Conservation (phyloP, 192 early-diverging fungal genomes). For the Obelidium mucronatum region DNA sequence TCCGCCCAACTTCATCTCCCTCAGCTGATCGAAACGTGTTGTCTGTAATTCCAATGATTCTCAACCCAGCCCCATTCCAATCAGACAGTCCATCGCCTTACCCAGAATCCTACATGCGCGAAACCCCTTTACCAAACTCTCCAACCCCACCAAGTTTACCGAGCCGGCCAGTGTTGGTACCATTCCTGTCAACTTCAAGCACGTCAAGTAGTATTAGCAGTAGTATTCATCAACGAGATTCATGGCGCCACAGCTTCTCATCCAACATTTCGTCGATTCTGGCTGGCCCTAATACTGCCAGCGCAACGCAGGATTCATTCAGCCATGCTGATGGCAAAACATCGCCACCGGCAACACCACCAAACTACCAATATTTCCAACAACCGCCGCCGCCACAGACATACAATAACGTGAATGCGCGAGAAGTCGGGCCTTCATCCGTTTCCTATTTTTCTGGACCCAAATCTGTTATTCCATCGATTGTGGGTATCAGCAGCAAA, state of each 20-base stretch:
- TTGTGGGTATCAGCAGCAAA: no score
- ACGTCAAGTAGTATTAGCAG: background rate
- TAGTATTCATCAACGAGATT: background rate
- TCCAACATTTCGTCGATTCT: no score
- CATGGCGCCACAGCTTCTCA: background rate
- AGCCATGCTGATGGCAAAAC: no score
- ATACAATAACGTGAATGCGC: no score
- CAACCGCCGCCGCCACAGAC: no score
- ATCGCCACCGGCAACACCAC: no score
- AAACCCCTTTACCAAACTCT: background rate
- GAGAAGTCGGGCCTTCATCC: no score
- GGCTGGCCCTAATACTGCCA: no score
- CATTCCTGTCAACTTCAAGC: background rate
- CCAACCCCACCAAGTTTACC: background rate
- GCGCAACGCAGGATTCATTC: no score
- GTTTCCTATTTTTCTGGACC: no score
- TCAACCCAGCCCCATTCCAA: background rate
- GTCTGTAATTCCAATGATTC: background rate
- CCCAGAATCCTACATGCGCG: background rate
- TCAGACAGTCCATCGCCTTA: background rate
- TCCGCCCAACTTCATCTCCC: background rate
- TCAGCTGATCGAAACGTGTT: background rate
- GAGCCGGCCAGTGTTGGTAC: background rate
- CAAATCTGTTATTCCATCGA: no score
- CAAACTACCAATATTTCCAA: no score